These are phyloP conservation scores for Sugiyamaella neomexicana DNA, from an alignment of 1,139 yeast species.

Conservation along the genomic window DNA sequence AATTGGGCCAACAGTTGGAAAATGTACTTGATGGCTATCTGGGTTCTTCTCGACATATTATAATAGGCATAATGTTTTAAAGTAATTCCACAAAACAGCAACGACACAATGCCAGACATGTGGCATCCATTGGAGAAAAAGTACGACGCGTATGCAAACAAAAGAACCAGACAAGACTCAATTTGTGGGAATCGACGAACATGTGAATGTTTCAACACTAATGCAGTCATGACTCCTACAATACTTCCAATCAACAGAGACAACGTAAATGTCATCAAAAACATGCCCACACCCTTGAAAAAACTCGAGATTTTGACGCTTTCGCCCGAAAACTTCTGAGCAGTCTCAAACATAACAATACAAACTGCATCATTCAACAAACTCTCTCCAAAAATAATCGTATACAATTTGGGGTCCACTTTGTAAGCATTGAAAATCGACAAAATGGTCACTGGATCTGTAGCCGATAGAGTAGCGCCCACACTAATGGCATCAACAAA, in stretches of 20 bases:
- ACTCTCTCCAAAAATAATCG: slow-evolving; percentile 96
- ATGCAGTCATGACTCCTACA: slow-evolving; percentile 85
- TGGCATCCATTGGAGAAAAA: slow-evolving; percentile 98
- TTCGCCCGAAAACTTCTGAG: slow-evolving; percentile 93
- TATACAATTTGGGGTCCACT: slow-evolving; percentile 95
- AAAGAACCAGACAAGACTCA: slow-evolving; percentile 86
- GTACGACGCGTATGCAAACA: slow-evolving; percentile 93
- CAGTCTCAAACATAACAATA: slow-evolving; percentile 98
- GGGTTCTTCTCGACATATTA: slow-evolving; percentile 96
- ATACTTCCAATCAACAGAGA: slow-evolving; percentile 89
- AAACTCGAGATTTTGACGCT: slow-evolving; percentile 71
- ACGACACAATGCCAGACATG: slow-evolving; percentile 97
- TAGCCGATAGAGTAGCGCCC: slow-evolving; percentile 96
- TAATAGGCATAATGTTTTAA: slow-evolving; percentile 94
- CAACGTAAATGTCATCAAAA: slow-evolving; percentile 89
- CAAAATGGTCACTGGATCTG: slow-evolving; percentile 96
- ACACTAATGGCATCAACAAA: slow-evolving; percentile 96
- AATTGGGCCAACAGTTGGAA: slow-evolving; percentile 92
- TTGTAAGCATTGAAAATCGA: slow-evolving; percentile 96
- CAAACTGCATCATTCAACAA: slow-evolving; percentile 95
- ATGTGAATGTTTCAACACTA: slow-evolving; percentile 87
- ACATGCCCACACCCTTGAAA: slow-evolving; percentile 92
- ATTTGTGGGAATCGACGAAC: slow-evolving; percentile 92
- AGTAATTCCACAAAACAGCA: slow-evolving; percentile 94
- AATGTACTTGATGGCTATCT: slow-evolving; percentile 91